A percentile compares a stretch with the other conserved stretches of the same genome.
phyloP scores from a whole-genome alignment of 2,329 filamentous ascomycete species.

The Aspergillus sp. region DNA sequence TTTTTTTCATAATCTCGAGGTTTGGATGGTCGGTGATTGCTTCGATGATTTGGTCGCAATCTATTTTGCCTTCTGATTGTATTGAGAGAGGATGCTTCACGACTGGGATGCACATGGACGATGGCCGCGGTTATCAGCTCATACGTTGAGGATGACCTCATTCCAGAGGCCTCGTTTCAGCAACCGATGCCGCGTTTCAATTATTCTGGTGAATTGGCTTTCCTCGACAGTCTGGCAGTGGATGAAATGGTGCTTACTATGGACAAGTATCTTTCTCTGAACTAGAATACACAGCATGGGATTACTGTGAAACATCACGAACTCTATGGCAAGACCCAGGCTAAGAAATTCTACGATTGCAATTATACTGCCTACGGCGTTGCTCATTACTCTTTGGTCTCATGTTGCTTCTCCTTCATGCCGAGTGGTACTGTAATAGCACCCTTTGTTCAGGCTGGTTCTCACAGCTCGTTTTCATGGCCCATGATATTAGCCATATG shows the following conservation, averaged over 20 bases:
- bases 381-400: conserved; percentile 58
- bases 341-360: conserved; percentile 70
- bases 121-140: too few species aligned
- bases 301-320: conserved; percentile 57
- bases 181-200: too few species aligned
- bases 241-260: conserved; percentile 8
- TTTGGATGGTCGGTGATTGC: too few species aligned
- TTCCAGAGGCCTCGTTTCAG: too few species aligned
- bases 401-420: conserved; percentile 45
- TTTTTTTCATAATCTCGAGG: too few species aligned
- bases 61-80: too few species aligned
- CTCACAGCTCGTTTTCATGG: conserved; percentile 84
- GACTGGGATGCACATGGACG: too few species aligned
- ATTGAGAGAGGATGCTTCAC: too few species aligned
- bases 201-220: conserved; percentile 10
- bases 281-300: conserved; percentile 56
- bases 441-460: conserved; percentile 69
- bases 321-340: conserved; percentile 32
- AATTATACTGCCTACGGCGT: conserved; percentile 68
- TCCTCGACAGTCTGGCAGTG: conserved; percentile 6
- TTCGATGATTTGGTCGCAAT: too few species aligned
- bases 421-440: conserved; percentile 59
- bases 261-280: neutral
- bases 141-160: too few species aligned
- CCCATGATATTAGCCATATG: conserved; percentile 92